Evolutionary conservation across 2,329 filamentous ascomycete genomes (phyloP), one percentile per base, ranked within the genome.

Genomic region (Chaetomium sp.): DNA sequence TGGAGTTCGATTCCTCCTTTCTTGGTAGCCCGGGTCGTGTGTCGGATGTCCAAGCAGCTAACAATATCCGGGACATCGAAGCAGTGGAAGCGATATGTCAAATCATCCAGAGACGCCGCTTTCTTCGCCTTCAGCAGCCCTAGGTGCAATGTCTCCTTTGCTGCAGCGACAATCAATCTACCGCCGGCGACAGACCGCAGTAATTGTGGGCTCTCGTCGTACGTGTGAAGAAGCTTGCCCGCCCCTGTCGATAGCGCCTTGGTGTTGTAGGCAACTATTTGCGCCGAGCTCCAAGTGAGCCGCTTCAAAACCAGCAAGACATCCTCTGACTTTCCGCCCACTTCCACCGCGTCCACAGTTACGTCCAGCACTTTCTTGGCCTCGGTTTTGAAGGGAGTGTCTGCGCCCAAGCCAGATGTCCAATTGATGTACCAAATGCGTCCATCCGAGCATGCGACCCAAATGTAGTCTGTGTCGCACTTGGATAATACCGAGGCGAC

Each of bases 41-140:
- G 77, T 68, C 85, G 83, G 59, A 90, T 74, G 72, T 95, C 89
- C 53, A 92, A 77, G 65, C 86, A 87, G 31, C 85, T 87, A 59
- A 93, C 84, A 50, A 85, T 82, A 69, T 91, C 87, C 2, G 86
- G 83, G 19, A 80, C 78, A 62, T 87, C 83, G 65, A 89, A 83
- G 19, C 82, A 81, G 67, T 82, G 83, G 70, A 88, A 85, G 55
- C 86, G 82, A 72, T 84, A 87, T 49, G 78, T 76, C 23, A 85
- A 74, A 45, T 81, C 77, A n/a, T 76, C 73, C 38, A 83, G 65
- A 3, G 74, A 74, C 13, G 73, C 68, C 49, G 73, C 70, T 19
- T 72, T 71, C 19, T 73, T 73, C 5, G 71, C 69, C 63, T 71
- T 75, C 61, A 80, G 70, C 35, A 80, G 82, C 16, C 90, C 91